Evolutionary conservation across 164 flowering plant species (phyloP), one percentile per base, ranked within the genome.

Genomic region (Sedum album): DNA sequence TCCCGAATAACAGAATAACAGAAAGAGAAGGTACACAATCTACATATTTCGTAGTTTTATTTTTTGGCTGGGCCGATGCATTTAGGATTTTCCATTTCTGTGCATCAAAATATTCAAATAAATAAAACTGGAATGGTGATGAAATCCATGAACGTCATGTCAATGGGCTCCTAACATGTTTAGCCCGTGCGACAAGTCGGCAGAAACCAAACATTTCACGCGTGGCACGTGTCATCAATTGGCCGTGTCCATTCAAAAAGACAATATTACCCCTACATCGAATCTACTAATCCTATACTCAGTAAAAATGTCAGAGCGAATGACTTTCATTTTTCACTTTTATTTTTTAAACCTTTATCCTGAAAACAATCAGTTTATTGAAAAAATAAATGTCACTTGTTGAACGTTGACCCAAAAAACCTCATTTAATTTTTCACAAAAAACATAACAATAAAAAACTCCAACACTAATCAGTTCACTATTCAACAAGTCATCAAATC

Each of bases 171-270:
- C 10, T 9, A 2, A 53, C 30, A 53, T 53, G 60, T 53, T 53
- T 53, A 53, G 60, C 30, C 60, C 60, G 60, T 53, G 30, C 60
- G 30, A 53, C 30, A 53, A 53, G 30, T 25, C 7, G 60, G 60
- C 30, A 48, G 53, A 2, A n/a, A n/a, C 53, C 53, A 23, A 25
- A 23, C 60, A 25, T 53, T 53, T 48, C 53, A 48, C 53, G 53
- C 53, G 6, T 18, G 53, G 60, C 60, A 53, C 60, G 60, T 25
- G 60, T 53, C 60, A 53, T 10, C 60, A 21, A 14, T 53, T 53
- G 23, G 53, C 53, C 30, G 13, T 5, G 11, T 8, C 30, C 0
- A 5, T 6, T 17, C 60, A 5, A 48, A 18, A 48, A 2, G 60
- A 53, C 30, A 28, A 53, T 23, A 11, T 53, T 14, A 25, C 60